Conservation (phyloP, 176 grass and related monocot species). For the Poa annua region DNA sequence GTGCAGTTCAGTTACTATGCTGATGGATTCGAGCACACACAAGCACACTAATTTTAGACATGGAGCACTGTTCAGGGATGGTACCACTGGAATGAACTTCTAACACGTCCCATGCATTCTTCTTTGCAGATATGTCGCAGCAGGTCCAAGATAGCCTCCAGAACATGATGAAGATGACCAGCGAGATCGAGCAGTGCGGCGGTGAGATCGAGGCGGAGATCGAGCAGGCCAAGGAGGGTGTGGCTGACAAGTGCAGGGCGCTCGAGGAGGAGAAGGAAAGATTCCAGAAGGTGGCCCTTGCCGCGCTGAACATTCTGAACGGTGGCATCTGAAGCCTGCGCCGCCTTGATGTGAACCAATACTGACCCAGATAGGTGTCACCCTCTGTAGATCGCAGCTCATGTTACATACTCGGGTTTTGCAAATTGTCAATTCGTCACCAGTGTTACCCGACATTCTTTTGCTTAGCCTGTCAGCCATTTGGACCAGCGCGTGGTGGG, state of each 20-base stretch:
- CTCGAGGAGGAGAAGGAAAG: conserved; percentile 76
- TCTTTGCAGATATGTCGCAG: conserved; percentile 73
- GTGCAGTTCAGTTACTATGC: neutral
- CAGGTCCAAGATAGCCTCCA: conserved; percentile 76
- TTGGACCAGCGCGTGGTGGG: neutral
- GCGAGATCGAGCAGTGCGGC: conserved; percentile 79
- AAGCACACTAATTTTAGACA: neutral
- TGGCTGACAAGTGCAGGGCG: conserved; percentile 51
- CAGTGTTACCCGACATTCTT: neutral
- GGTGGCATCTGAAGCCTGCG: conserved; percentile 10
- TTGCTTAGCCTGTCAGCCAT: conserved; percentile 1
- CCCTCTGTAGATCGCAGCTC: neutral
- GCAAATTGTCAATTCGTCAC: neutral
- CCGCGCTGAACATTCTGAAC: conserved; percentile 74
- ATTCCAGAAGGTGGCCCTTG: conserved; percentile 78
- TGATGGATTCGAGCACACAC: neutral
- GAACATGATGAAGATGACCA: conserved; percentile 81
- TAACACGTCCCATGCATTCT: neutral
- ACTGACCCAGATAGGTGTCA: neutral
- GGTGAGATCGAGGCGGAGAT: conserved; percentile 79
- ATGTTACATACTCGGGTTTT: neutral
- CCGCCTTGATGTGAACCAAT: neutral
- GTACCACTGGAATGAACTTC: neutral
- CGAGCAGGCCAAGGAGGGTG: conserved; percentile 72
- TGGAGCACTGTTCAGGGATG: neutral